Evolutionary conservation across 108 stramenopile genomes (phyloP), one percentile per base, ranked within the genome.

Genomic region (Skeletonema grethae): DNA sequence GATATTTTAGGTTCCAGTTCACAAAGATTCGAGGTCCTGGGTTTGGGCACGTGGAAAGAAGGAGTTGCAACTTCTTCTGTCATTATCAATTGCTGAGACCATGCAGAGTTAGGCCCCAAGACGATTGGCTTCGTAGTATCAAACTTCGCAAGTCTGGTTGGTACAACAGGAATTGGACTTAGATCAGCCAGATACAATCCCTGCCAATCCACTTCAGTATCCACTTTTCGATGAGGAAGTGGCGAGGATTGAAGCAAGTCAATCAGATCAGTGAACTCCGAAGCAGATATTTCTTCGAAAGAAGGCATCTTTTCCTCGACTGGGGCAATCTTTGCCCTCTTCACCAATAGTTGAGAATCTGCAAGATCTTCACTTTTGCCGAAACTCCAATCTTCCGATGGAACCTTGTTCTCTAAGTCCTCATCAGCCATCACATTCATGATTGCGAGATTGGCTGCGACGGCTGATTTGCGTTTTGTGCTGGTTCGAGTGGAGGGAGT

Each of bases 71-170:
- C 20, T 53, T 53, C 50, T 1, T 53, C 50, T 22, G 50, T 53
- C 50, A 53, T 22, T 9, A 53, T 22, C 50, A 53, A 53, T 18
- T 8, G 18, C 20, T 53, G 50, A 8, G 50, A 53, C 50, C 22
- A 20, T 1, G 50, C 18, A 43, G 41, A n/a, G 7, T 53, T 20
- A 22, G 50, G 50, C 1, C 50, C 50, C 2, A 53, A 9, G 22
- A 53, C 22, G 50, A 53, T 53, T 53, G 50, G 50, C 50, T 22
- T 20, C 8, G 50, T n/a, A 53, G 50, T 53, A 53, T 53, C 50
- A 53, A 53, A 22, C 50, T 20, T 53, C 20, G 22, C 50, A 22
- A 53, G 8, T 22, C 22, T 53, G 9, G 50, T 53, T n/a, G 50
- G 50, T 9, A 53, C 7, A 7, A 48, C 18, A 22, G 50, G 50